Evolutionary conservation across 495 filamentous ascomycete genomes (phyloP).

Genomic region (Thermothielavioides terrestris): DNA sequence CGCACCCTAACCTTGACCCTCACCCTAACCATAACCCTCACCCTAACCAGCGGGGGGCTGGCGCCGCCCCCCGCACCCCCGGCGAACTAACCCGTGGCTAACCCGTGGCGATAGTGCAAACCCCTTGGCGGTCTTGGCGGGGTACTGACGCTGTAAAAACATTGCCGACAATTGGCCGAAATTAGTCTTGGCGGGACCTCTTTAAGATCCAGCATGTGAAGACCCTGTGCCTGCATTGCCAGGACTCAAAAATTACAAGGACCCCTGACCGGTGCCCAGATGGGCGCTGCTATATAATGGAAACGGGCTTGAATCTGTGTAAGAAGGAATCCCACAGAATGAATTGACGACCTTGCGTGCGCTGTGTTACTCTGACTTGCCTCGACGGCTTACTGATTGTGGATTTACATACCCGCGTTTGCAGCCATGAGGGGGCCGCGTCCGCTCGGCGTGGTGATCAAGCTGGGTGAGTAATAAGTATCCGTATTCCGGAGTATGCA

Average conservation of each 20-base stretch:
- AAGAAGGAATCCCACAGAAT: slow-evolving; percentile 14
- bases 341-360: background rate
- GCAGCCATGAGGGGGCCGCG: slow-evolving; percentile 45
- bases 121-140: no score
- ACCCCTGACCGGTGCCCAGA: slow-evolving; percentile 5
- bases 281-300: slow-evolving; percentile 13
- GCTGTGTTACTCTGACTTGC: background rate
- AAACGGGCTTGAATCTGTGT: slow-evolving; percentile 15
- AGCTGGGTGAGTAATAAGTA: slow-evolving; percentile 65
- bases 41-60: no score
- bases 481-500: no score
- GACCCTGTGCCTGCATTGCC: slow-evolving; percentile 11
- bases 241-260: slow-evolving; percentile 6
- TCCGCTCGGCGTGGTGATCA: slow-evolving; percentile 77
- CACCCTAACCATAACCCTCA: no score
- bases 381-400: background rate
- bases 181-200: no score
- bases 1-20: no score
- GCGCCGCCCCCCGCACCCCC: no score
- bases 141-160: no score
- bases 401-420: background rate
- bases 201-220: no score
- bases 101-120: no score
- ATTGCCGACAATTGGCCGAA: no score
- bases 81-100: no score